phyloP scores from a whole-genome alignment of 2,329 filamentous ascomycete genomes.

The Penicillium freii region DNA sequence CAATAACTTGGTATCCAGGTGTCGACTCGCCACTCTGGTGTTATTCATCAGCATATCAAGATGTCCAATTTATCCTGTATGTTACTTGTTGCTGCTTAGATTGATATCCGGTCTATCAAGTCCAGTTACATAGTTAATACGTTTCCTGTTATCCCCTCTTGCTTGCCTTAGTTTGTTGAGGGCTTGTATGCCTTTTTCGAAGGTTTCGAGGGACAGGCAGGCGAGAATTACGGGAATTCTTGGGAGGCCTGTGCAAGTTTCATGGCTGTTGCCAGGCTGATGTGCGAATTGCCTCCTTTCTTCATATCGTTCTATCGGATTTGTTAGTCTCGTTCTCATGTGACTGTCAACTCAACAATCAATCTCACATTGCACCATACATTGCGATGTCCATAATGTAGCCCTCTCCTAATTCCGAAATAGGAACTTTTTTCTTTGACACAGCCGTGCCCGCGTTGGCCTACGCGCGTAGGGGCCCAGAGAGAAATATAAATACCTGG shows the following conservation, averaged over 20 bases:
- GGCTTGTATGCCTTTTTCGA: too few species aligned
- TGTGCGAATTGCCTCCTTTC: background rate
- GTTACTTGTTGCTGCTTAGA: background rate
- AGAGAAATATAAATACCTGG: slow-evolving; percentile 23
- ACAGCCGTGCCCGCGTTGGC: too few species aligned
- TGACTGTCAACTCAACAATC: too few species aligned
- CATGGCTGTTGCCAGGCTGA: background rate
- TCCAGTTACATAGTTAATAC: background rate
- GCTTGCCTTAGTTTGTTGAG: background rate
- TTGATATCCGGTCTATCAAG: background rate
- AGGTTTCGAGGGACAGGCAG: background rate
- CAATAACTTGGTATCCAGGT: background rate
- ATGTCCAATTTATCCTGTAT: background rate
- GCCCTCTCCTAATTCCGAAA: too few species aligned
- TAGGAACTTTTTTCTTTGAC: too few species aligned
- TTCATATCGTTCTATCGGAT: too few species aligned
- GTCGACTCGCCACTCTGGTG: background rate
- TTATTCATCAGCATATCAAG: background rate
- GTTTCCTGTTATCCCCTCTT: background rate
- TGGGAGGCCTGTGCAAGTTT: background rate
- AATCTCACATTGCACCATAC: too few species aligned
- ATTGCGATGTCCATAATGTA: too few species aligned
- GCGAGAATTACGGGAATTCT: background rate
- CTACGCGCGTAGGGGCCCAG: too few species aligned
- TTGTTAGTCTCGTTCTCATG: too few species aligned